These are phyloP conservation scores for Pneumocystis wakefieldiae DNA, from an alignment of 1,139 yeast genomes.

Conservation along the genomic window DNA sequence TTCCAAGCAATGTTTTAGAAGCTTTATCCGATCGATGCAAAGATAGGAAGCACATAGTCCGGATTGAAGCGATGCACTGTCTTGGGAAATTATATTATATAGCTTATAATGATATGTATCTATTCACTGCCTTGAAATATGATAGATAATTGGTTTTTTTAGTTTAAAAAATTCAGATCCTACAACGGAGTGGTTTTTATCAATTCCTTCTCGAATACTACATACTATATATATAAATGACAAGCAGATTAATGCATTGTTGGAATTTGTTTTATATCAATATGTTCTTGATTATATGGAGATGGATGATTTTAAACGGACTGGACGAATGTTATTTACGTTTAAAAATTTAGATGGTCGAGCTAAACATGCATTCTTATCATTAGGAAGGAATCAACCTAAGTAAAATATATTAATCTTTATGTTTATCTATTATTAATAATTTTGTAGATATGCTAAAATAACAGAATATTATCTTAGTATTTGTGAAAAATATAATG, in stretches of 20 bases:
- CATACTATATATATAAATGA: constrained; percentile 66
- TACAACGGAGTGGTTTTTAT: constrained; percentile 22
- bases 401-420: constrained; percentile 23
- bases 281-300: constrained; percentile 40
- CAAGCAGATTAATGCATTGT: constrained; percentile 46
- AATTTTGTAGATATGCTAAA: constrained; percentile 16
- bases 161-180: constrained; percentile 1
- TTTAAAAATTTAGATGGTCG: constrained; percentile 39
- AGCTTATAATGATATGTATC: constrained; percentile 15
- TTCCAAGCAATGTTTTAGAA: constrained; percentile 36
- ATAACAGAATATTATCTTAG: constrained; percentile 18
- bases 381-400: constrained; percentile 55
- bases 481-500: constrained; percentile 28
- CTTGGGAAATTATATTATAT: constrained; percentile 41
- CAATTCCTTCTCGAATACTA: constrained; percentile 54
- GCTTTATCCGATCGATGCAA: constrained; percentile 50
- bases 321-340: constrained; percentile 38
- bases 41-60: constrained; percentile 53
- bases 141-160: background rate
- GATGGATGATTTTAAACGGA: constrained; percentile 35
- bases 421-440: constrained; percentile 26
- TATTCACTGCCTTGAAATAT: background rate
- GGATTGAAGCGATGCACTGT: constrained; percentile 44
- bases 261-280: constrained; percentile 49
- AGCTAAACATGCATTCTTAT: constrained; percentile 49